Conservation (phyloP, 2,329 filamentous ascomycete genomes). For the Bipolaris victoriae region DNA sequence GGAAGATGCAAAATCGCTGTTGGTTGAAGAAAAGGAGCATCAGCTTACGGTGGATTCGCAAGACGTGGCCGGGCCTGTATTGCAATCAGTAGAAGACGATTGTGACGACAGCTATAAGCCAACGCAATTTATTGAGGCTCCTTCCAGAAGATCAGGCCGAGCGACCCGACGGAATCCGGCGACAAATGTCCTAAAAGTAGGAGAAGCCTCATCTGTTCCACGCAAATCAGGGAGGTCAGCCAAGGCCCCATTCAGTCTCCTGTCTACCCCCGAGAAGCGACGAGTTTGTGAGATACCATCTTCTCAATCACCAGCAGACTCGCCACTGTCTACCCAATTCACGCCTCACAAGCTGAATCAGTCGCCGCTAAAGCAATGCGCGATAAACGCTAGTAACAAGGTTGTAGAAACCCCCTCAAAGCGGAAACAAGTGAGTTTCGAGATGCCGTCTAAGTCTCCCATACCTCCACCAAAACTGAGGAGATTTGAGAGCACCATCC, state of each 20-base stretch:
- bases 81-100: slow-evolving; percentile 18
- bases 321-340: slow-evolving; percentile 36
- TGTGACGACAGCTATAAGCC: slow-evolving; percentile 37
- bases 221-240: not conserved
- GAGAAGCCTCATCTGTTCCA: not conserved
- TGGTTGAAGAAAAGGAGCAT: not conserved
- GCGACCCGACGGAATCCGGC: slow-evolving; percentile 9
- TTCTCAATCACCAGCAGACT: slow-evolving; percentile 45
- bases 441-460: slow-evolving; percentile 16
- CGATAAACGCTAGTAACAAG: slow-evolving; percentile 9
- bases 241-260: slow-evolving; percentile 34
- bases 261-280: slow-evolving; percentile 44
- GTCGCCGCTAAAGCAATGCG: slow-evolving; percentile 24
- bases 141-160: slow-evolving; percentile 20
- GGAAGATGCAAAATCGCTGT: not conserved
- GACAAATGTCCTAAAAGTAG: not conserved
- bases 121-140: slow-evolving; percentile 37
- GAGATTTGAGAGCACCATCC: slow-evolving; percentile 39
- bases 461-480: slow-evolving; percentile 24
- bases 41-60: not conserved
- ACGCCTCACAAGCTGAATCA: slow-evolving; percentile 27
- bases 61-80: not conserved
- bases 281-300: slow-evolving; percentile 42
- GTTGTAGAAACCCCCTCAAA: slow-evolving; percentile 38
- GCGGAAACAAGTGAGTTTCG: slow-evolving; percentile 40